Base-by-base conservation (phyloP, 2,329 filamentous ascomycete genomes). In the Botrytis deweyae region DNA sequence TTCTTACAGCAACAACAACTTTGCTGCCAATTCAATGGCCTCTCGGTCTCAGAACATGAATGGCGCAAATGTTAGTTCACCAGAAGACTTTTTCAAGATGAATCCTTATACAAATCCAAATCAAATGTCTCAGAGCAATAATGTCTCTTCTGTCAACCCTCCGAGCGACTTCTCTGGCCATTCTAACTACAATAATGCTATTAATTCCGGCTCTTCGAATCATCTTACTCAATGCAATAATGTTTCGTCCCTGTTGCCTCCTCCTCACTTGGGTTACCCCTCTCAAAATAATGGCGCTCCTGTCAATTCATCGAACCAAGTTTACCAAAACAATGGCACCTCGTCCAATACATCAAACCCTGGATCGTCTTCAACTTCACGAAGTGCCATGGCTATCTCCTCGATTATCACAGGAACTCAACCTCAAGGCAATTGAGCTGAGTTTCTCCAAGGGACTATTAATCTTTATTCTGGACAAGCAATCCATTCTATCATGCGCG, bases 331-430 rank as follows among this genome's bases (percentile, higher is more conserved):
- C 25, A 68, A 68, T 16, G 29, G 40, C 16, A 58, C 36, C 36
- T 58, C 49, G 29, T 29, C 65, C 36, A 42, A 68, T 55, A 4
- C 49, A 3, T 68, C 66, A 58, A 69, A 68, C 10, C 25, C 36
- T 40, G 49, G 52, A 29, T 61, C 70, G 42, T 65, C 70, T 16
- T 36, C 70, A 25, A 61, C 20, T 70, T 42, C 72, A 40, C 59
- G 72, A 52, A 67, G 61, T 33, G 33, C 70, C 33, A 74, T 74
- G 61, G 63, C 72, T 36, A 74, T 74, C 33, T 42, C 38, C 36
- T 72, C 72, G 36, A 52, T 74, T 29, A 55, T 74, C 20, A 68
- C 65, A 22, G 33, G 65, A 1, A 68, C 65, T 36, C 65, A 68
- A 68, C 36, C 65, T 42, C 65, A 68, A 40, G 25, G 46, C 6